Conservation (phyloP, 1,284 basidiomycete species). For the Agaricales sp. region DNA sequence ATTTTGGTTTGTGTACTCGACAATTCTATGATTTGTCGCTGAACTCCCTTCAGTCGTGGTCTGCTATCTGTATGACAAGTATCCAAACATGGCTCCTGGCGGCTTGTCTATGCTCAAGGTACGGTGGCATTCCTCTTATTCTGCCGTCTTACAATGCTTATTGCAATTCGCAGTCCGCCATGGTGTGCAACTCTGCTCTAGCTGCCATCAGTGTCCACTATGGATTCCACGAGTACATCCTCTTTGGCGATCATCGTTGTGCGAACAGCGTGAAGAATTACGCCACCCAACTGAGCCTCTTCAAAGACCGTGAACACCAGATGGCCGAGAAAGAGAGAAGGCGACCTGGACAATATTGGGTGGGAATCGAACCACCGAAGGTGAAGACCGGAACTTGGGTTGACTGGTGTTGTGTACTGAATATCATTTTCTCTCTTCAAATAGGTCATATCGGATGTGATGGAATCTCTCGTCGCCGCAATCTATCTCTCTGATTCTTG, state of each 20-base stretch:
- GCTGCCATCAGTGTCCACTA: constrained; percentile 63
- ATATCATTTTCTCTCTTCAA: constrained; percentile 1
- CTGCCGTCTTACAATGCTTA: neutral
- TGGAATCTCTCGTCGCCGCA: constrained; percentile 70
- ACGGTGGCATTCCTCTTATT: constrained; percentile 8
- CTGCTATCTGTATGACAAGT: constrained; percentile 52
- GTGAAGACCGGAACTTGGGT: constrained; percentile 23
- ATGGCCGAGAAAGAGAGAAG: constrained; percentile 36
- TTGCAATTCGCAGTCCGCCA: constrained; percentile 45
- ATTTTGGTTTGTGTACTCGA: constrained; percentile 47
- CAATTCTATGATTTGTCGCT: constrained; percentile 4
- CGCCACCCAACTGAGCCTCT: constrained; percentile 33
- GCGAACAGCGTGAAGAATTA: constrained; percentile 43
- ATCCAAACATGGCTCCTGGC: constrained; percentile 57
- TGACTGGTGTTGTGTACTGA: constrained; percentile 1
- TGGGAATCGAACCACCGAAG: constrained; percentile 66
- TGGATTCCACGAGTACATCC: constrained; percentile 52
- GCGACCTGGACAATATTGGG: constrained; percentile 63
- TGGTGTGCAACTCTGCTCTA: constrained; percentile 70
- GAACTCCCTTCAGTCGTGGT: constrained; percentile 48
- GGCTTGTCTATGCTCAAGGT: constrained; percentile 69
- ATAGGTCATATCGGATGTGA: constrained; percentile 63
- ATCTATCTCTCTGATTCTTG: constrained; percentile 68
- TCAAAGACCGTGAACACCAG: constrained; percentile 37
- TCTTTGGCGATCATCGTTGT: constrained; percentile 44